Base-by-base conservation (phyloP, 2,329 filamentous ascomycete species). In the Fusarium lateritium region DNA sequence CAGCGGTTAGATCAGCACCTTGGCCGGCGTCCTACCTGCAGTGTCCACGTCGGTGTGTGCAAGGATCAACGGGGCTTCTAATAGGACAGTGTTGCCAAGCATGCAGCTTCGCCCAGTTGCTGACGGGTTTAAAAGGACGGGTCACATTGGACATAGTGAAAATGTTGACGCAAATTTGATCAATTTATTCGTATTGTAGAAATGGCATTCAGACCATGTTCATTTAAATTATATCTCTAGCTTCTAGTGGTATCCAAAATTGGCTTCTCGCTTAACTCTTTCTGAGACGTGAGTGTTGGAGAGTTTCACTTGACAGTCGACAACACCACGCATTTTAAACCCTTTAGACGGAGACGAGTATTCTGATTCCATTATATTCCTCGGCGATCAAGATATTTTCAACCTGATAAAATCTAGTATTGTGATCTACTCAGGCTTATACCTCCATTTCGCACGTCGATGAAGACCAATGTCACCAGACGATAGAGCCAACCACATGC, bases 381-480 rank as follows among this genome's bases (percentile, higher is more conserved):
- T 31, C 28, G 10, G 13, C 11, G 10, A 31, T 11, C 10, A 10
- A 13, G 10, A 10, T 2, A 10, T 31, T 11, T 13, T 10, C 28
- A 31, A 10, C 10, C 36, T 10, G 10, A n/a, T 1, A 21, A 40
- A 26, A 7, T 6, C 3, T 43, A 24, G 22, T n/a, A n/a, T 17
- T 17, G 13, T 15, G 4, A 24, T 6, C 22, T 47, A 46, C 7
- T 54, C 19, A 17, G 10, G 24, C 13, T 11, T 31, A 26, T 56
- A 56, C 13, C 56, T 68, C 69, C 69, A 72, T n/a, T 34, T 58
- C 1, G 56, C 63, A 7, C 43, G 39, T 1, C 65, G 61, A 56
- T 73, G 62, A 0, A 64, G 34, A 19, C 15, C 17, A 13, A 75
- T 68, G 17, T 75, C 70, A 0, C 69, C 72, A 4, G 66, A 75